Evolutionary conservation across 306 rosid genomes (phyloP), one percentile per base, ranked within the genome.

Genomic region (Quercus alba): DNA sequence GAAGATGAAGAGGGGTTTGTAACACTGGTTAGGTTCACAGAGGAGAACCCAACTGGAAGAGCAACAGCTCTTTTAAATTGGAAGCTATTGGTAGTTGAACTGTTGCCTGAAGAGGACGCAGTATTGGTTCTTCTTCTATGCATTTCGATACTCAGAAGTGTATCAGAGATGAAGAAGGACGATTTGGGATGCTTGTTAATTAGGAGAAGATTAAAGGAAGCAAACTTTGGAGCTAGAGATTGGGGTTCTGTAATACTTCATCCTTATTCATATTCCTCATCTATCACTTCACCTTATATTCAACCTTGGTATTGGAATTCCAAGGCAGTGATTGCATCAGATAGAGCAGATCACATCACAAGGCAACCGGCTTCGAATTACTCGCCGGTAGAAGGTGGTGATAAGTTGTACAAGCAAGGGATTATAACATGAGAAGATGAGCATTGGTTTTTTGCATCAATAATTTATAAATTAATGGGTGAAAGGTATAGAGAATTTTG

Each of bases 1-100:
- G 79, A 78, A 69, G 90, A 86, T 3, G 97, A 83, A 13, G 91
- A 84, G 5, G 89, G 89, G 70, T 95, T 91, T 85, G 18, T 95
- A 44, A 93, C 97, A 17, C 86, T 94, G 1, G 85, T 93, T 17
- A 90, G 97, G 70, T 91, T 57, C 77, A 85, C 97, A 3, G 96
- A 91, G 72, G 99, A 95, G 6, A 63, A 87, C 55, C 93, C 90
- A 15, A 84, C 31, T 57, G 97, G 97, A 75, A 87, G 85, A 85
- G 99, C 96, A 38, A 95, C 95, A 0, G 97, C 95, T 51, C 89
- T 95, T 33, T 70, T 95, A n/a, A 93, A 95, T 54, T 95, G 99
- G 99, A 91, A 79, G 85, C 89, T 93, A 62, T 56, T 90, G 71
- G 91, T 81, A 18, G 91, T 90, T 19, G 99, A 95, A 81, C 83